Conservation (phyloP, 768 basidiomycete genomes). For the Termitomyces titanicus region DNA sequence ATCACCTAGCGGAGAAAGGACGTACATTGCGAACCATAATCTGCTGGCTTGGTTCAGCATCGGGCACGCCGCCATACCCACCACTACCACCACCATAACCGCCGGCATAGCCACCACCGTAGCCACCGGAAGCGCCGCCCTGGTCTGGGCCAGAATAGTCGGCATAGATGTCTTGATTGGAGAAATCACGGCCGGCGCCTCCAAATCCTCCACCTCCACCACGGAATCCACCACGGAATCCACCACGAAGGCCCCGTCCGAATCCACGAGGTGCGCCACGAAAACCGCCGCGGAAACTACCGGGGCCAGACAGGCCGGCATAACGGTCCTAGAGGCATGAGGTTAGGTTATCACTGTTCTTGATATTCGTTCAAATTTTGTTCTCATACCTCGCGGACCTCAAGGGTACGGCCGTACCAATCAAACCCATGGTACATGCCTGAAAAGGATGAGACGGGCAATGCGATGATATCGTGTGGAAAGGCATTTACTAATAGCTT, state of each 20-base stretch:
- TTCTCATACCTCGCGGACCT: constrained; percentile 83
- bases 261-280: constrained; percentile 32
- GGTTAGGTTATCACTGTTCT: not conserved
- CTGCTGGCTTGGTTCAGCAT: constrained; percentile 89
- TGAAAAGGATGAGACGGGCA: constrained; percentile 26
- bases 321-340: constrained; percentile 70
- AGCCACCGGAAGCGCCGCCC: constrained; percentile 40
- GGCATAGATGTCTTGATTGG: constrained; percentile 86
- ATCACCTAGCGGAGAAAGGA: constrained; percentile 18
- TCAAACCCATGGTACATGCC: constrained; percentile 97
- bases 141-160: constrained; percentile 91
- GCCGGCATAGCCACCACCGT: constrained; percentile 27
- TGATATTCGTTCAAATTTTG: not conserved
- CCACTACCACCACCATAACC: constrained; percentile 29
- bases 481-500: constrained; percentile 78
- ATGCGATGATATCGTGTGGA: not conserved
- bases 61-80: constrained; percentile 31
- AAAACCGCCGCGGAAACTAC: constrained; percentile 52
- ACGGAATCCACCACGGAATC: constrained; percentile 54
- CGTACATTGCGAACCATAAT: constrained; percentile 98
- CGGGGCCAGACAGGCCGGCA: constrained; percentile 76
- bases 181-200: constrained; percentile 72
- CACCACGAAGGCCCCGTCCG: constrained; percentile 37
- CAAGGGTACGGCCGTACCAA: constrained; percentile 93
- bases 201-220: constrained; percentile 45